Base-by-base conservation (phyloP, 306 rosid genomes). In the Potentilla sterilis region DNA sequence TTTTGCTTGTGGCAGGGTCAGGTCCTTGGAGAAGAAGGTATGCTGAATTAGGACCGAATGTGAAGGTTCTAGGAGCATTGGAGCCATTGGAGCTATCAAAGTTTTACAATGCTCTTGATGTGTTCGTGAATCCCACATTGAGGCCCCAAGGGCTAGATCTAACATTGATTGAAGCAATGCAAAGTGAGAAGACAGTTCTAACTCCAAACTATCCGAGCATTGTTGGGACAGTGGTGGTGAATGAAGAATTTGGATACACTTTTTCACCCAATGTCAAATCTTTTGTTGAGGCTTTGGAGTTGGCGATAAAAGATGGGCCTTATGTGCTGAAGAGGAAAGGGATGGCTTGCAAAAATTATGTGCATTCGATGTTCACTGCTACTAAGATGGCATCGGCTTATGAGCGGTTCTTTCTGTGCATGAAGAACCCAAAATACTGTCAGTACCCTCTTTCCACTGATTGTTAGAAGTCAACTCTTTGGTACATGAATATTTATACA, bases 71-170 rank as follows among this genome's bases (percentile, higher is more conserved):
- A 49, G 82, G 82, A 5, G 65, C 69, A 54, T 43, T 74, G 67
- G 79, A 82, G 58, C 77, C 77, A 8, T 73, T 35, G 18, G 77
- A 78, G 75, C 46, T 78, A 16, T 78, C 78, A 7, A 37, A 75
- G 16, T 78, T 75, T 78, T 82, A 75, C 54, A 63, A 57, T 74
- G 76, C 79, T 0, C 73, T 78, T 34, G 79, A 75, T 78, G 78
- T 75, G 75, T 75, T 78, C 71, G 81, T 75, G 63, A 76, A 73
- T 44, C 81, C 83, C 4, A 76, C 79, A n/a, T 51, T 76, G 65
- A 76, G 79, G 34, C 83, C 86, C 35, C 75, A 82, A 66, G 86
- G 80, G 67, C 78, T 79, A 21, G 81, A 72, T 76, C 83, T 76
- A 22, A 72, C 79, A 32, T 52, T 79, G 78, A 72, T 61, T 52